Evolutionary conservation across 441 rosid genomes (phyloP), one percentile per base, ranked within the genome.

Genomic region (Jatropha podagrica): DNA sequence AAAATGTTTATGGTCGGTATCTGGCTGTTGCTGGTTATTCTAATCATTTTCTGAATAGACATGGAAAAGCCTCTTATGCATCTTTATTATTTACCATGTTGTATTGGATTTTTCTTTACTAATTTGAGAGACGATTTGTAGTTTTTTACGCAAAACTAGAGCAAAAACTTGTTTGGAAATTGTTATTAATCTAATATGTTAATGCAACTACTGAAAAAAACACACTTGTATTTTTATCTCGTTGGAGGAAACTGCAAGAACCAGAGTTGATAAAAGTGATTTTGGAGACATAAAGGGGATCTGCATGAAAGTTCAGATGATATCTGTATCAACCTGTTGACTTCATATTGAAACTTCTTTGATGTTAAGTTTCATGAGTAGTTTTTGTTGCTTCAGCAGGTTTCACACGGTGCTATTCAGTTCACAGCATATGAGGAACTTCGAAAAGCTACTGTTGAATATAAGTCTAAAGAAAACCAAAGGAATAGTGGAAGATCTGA

Each of bases 371-470:
- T 68, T 77, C 68, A 64, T 73, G 69, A 82, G 51, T 65, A 26
- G 61, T 27, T 63, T 75, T 55, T 77, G 76, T 78, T 83, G 78
- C 79, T 86, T 86, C 83, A 90, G 93, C 96, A 95, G 98, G 95
- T 93, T 87, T 93, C 96, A 76, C 99, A 93, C 77, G 96, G 94
- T 73, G 98, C 95, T 65, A 82, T 93, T 84, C 99, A 93, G 88
- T 93, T 95, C 82, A 92, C 96, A 32, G 86, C 86, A 40, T 93
- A 95, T 75, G 98, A 95, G 85, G 99, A 95, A 78, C 90, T 92
- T 67, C 96, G 95, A 27, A 93, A 87, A 83, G 65, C 83, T 77
- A 42, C 83, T 82, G 78, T 91, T 73, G 90, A 89, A 60, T 77
- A 76, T 52, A 88, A 82, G 75, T 76, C 70, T 18, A 88, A 82